Evolutionary conservation across 139 green algal species (phyloP).

Genomic region (Pseudopediastrum boryanum): DNA sequence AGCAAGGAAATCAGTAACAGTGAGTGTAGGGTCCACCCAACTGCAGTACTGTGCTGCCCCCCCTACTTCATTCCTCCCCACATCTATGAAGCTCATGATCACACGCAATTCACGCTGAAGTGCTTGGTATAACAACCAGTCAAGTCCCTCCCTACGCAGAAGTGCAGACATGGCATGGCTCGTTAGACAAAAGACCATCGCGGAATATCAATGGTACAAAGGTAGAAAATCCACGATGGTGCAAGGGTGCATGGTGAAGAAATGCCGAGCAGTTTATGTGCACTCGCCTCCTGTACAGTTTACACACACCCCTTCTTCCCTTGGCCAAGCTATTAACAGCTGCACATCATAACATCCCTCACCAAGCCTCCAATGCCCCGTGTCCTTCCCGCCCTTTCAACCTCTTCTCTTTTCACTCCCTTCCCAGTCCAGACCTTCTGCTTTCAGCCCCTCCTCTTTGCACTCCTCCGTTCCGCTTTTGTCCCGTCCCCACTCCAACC

Average conservation of each 20-base stretch:
- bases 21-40: conserved; percentile 28
- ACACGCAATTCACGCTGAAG: conserved; percentile 1
- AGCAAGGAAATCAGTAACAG: conserved; percentile 21
- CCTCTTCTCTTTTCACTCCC: too few species aligned
- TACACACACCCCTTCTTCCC: background rate
- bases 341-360: too few species aligned
- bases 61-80: background rate
- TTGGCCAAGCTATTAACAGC: background rate
- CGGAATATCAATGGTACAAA: background rate
- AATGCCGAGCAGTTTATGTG: background rate
- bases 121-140: conserved; percentile 22
- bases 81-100: conserved; percentile 16
- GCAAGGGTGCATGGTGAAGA: background rate
- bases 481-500: background rate
- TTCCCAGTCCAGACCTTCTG: background rate
- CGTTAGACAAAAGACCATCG: conserved; percentile 1
- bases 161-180: background rate
- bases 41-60: conserved; percentile 7
- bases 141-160: background rate
- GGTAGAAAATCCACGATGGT: background rate
- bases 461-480: background rate
- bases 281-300: background rate
- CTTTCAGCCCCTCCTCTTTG: background rate
- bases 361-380: too few species aligned
- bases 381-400: too few species aligned